These are phyloP conservation scores for Malassezia nana DNA, from an alignment of 1,284 basidiomycete species.

Conservation along the genomic window DNA sequence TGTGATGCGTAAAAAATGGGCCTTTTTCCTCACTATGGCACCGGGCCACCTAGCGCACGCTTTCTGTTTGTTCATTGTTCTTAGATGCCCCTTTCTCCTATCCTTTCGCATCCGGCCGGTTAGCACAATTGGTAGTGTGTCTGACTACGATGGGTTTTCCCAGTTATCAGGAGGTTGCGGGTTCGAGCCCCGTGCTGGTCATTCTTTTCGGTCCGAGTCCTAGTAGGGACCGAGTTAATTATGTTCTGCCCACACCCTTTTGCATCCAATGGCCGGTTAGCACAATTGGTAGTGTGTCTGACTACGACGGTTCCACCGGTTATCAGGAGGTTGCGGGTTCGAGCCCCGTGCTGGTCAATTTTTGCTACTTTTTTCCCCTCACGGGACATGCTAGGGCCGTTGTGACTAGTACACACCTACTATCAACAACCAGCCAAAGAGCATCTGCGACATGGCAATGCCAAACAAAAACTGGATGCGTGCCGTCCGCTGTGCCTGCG, in stretches of 20 bases:
- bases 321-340: constrained; percentile 24
- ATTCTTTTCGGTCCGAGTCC: constrained; percentile 2
- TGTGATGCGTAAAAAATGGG: no score
- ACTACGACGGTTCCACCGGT: constrained; percentile 12
- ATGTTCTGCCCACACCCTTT: not conserved
- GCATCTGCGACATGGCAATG: constrained; percentile 62
- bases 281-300: constrained; percentile 25
- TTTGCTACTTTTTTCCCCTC: not conserved
- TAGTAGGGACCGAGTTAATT: not conserved
- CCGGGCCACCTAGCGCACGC: no score
- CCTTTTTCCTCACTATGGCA: no score
- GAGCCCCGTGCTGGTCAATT: constrained; percentile 22
- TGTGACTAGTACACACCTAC: constrained; percentile 26
- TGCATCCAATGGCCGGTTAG: constrained; percentile 21
- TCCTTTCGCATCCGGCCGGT: constrained; percentile 9
- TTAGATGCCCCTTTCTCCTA: not conserved
- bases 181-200: constrained; percentile 24
- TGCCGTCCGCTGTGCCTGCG: constrained; percentile 66
- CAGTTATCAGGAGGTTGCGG: constrained; percentile 21
- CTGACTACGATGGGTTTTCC: constrained; percentile 17
- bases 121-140: constrained; percentile 25
- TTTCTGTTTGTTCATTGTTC: no score
- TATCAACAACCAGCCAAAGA: constrained; percentile 39
- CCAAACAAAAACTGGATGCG: constrained; percentile 75
- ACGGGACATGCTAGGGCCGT: not conserved